phyloP scores from a whole-genome alignment of 208 protist genomes.

The Acanthamoeba triangularis region DNA sequence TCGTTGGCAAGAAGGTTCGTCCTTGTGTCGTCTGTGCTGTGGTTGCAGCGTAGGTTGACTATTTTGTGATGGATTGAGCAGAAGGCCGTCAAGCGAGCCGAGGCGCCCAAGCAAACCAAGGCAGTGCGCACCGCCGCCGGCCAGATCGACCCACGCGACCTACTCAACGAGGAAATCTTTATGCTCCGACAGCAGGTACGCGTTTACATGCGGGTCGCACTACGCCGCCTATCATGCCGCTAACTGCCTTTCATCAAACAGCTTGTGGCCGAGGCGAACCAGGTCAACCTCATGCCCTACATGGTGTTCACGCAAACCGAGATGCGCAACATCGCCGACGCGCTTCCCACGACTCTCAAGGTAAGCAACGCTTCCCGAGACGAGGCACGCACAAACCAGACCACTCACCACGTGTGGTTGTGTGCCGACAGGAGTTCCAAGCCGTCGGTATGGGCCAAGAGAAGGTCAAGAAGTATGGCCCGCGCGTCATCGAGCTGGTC shows the following conservation, averaged over 20 bases:
- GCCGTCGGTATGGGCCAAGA: constrained; percentile 33
- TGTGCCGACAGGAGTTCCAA: constrained; percentile 32
- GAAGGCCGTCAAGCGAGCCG: constrained; percentile 15
- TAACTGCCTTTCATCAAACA: not conserved
- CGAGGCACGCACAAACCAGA: not conserved
- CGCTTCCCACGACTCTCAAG: not conserved
- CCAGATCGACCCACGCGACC: not conserved
- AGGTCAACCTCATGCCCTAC: constrained; percentile 46
- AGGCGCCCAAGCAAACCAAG: constrained; percentile 44
- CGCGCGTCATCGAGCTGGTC: constrained; percentile 20
- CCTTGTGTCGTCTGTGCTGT: not conserved
- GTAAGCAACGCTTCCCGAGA: not conserved
- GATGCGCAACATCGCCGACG: constrained; percentile 37
- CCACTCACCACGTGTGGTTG: not conserved
- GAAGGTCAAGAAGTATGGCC: constrained; percentile 64
- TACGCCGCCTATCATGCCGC: not conserved
- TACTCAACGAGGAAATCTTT: not conserved
- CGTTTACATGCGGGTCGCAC: not conserved
- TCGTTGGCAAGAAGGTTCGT: constrained; percentile 41
- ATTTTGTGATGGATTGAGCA: not conserved
- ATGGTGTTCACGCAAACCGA: constrained; percentile 22
- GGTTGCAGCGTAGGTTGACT: not conserved
- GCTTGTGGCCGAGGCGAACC: not conserved
- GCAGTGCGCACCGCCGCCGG: not conserved
- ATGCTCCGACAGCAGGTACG: constrained; percentile 35